These are phyloP conservation scores for Linum trigynum DNA, from an alignment of 345 rosid genomes.

Conservation along the genomic window DNA sequence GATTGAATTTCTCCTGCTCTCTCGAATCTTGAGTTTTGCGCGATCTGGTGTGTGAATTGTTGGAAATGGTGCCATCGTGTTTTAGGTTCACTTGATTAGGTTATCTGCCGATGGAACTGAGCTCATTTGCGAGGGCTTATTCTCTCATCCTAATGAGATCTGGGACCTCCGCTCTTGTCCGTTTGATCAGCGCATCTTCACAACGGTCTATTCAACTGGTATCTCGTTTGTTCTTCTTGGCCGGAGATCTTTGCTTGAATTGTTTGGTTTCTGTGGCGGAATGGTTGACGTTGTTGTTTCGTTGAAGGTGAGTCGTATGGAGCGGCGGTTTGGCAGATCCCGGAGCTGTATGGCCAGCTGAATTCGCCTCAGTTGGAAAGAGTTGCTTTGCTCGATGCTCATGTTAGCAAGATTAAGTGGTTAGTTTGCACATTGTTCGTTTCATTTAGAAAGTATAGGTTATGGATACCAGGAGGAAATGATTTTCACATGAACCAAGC, in stretches of 20 bases:
- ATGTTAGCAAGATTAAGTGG: constrained; percentile 73
- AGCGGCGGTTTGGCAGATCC: constrained; percentile 93
- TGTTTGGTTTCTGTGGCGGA: background rate
- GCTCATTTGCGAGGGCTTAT: constrained; percentile 80
- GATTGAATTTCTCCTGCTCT: no score
- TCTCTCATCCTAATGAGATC: constrained; percentile 88
- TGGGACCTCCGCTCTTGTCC: constrained; percentile 92
- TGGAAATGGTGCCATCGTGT: no score
- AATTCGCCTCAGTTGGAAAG: constrained; percentile 80
- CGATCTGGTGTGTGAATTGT: background rate
- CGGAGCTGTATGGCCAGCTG: constrained; percentile 82
- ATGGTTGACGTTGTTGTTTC: constrained; percentile 7
- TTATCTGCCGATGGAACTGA: constrained; percentile 81
- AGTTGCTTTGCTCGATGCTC: constrained; percentile 73
- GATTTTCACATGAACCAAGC: no score
- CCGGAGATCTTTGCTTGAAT: background rate
- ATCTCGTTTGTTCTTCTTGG: background rate
- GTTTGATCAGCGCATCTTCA: constrained; percentile 86
- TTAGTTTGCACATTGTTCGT: constrained; percentile 30
- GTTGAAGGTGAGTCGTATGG: constrained; percentile 66
- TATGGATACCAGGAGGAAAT: background rate
- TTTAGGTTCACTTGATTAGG: constrained; percentile 85
- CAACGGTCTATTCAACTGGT: constrained; percentile 80
- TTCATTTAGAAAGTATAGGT: background rate
- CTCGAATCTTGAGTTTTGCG: background rate